phyloP scores from a whole-genome alignment of 345 rosid species.

The Citrus inodora region DNA sequence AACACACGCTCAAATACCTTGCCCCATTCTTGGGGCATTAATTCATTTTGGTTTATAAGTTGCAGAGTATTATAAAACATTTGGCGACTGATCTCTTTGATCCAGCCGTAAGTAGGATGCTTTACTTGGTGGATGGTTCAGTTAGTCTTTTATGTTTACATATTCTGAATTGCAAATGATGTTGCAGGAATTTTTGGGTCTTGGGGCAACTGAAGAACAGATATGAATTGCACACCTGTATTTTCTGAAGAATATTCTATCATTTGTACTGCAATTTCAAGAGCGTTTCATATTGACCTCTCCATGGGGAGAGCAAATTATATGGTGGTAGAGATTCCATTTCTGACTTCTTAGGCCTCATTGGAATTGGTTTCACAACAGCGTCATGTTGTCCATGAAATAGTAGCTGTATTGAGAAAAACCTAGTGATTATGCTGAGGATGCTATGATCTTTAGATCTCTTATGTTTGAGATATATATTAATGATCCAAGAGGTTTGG shows the following conservation, averaged over 20 bases:
- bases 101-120: constrained; percentile 24
- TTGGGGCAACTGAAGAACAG: constrained; percentile 34
- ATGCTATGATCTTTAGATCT: not conserved
- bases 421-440: not conserved
- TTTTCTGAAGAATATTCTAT: constrained; percentile 28
- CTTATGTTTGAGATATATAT: not conserved
- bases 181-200: constrained; percentile 48
- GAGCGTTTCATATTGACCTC: constrained; percentile 20
- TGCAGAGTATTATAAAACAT: not conserved
- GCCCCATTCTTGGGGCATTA: constrained; percentile 2
- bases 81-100: constrained; percentile 1
- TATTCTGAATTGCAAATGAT: constrained; percentile 39
- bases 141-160: constrained; percentile 21
- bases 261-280: constrained; percentile 23
- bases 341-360: constrained; percentile 17
- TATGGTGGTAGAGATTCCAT: constrained; percentile 24
- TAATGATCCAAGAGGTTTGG: constrained; percentile 1
- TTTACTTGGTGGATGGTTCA: constrained; percentile 24
- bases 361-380: constrained; percentile 11
- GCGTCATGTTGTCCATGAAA: constrained; percentile 4
- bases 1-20: not conserved
- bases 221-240: constrained; percentile 31
- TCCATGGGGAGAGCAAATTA: constrained; percentile 16
- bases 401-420: constrained; percentile 4
- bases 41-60: not conserved